A percentile compares a stretch with the other conserved stretches of the same genome.
Conservation (phyloP, 805 yeast genomes). For the Sugiyamaella smithiae region DNA sequence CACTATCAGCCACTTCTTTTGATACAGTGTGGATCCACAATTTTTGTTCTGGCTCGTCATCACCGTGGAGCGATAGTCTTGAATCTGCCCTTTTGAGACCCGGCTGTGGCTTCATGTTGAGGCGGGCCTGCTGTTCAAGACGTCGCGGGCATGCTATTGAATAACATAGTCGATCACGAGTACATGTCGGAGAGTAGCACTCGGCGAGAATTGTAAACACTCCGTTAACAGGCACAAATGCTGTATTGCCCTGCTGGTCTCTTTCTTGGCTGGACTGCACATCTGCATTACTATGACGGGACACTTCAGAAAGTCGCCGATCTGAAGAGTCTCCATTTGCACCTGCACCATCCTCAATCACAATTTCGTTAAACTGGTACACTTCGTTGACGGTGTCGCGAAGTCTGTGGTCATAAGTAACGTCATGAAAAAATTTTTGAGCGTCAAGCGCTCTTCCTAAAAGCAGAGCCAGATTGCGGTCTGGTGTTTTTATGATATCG, state of each 20-base stretch:
- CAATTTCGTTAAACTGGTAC: constrained; percentile 58
- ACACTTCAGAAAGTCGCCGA: not conserved
- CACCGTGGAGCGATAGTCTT: constrained; percentile 59
- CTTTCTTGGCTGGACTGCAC: not conserved
- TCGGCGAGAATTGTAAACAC: constrained; percentile 90
- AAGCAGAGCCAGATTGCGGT: constrained; percentile 82
- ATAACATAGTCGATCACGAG: constrained; percentile 82
- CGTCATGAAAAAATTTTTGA: constrained; percentile 92
- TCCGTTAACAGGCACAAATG: constrained; percentile 60
- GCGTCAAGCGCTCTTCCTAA: constrained; percentile 92
- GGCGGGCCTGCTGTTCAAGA: constrained; percentile 90
- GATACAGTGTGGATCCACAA: constrained; percentile 95
- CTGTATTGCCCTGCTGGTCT: constrained; percentile 15
- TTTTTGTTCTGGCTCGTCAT: constrained; percentile 75
- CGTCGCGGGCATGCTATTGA: constrained; percentile 96
- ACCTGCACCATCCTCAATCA: constrained; percentile 13
- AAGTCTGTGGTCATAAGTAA: constrained; percentile 87
- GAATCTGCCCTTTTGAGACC: constrained; percentile 76
- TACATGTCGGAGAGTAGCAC: constrained; percentile 96
- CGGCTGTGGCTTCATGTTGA: constrained; percentile 83
- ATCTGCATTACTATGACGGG: constrained; percentile 3
- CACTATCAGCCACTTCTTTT: constrained; percentile 66
- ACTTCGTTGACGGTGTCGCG: constrained; percentile 86
- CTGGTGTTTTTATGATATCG: constrained; percentile 81
- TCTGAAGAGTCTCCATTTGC: constrained; percentile 1